These are phyloP conservation scores for Pouteria glomerata DNA, from an alignment of 148 eudicot species.

Conservation along the genomic window DNA sequence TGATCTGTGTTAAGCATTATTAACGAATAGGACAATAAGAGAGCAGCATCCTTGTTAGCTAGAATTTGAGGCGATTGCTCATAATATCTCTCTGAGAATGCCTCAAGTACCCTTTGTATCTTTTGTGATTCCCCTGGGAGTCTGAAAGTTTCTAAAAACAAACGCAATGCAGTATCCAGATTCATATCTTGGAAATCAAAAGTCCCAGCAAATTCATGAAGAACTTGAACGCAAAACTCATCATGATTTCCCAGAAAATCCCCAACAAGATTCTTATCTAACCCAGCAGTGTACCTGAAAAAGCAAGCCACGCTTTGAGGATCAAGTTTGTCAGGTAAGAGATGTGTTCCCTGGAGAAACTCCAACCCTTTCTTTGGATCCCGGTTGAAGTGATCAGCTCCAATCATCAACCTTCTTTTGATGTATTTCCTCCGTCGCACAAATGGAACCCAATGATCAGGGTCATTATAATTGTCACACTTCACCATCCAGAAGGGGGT, in stretches of 20 bases:
- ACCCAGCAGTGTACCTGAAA: slow-evolving; percentile 82
- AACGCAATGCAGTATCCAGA: slow-evolving; percentile 56
- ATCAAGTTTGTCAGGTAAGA: slow-evolving; percentile 83
- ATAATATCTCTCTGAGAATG: slow-evolving; percentile 85
- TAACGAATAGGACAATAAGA: slow-evolving; percentile 73
- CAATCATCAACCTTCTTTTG: slow-evolving; percentile 81
- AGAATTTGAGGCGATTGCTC: slow-evolving; percentile 77
- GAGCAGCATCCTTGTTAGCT: slow-evolving; percentile 90
- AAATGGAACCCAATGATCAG: slow-evolving; percentile 88
- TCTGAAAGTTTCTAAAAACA: slow-evolving; percentile 61
- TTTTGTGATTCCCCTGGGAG: slow-evolving; percentile 89
- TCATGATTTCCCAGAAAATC: slow-evolving; percentile 93
- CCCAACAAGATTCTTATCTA: slow-evolving; percentile 91
- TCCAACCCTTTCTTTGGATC: slow-evolving; percentile 93
- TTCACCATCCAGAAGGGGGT: slow-evolving; percentile 79
- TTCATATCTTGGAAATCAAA: slow-evolving; percentile 59
- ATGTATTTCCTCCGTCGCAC: slow-evolving; percentile 75
- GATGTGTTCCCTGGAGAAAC: slow-evolving; percentile 77
- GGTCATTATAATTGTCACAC: slow-evolving; percentile 62
- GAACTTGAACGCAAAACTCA: slow-evolving; percentile 85
- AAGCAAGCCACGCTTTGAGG: slow-evolving; percentile 91
- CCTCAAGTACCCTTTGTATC: slow-evolving; percentile 93
- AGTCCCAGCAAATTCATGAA: slow-evolving; percentile 86
- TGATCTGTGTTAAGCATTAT: slow-evolving; percentile 94
- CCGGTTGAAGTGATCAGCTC: slow-evolving; percentile 88